Base-by-base conservation (phyloP, 306 rosid genomes). In the Alnus rubra region DNA sequence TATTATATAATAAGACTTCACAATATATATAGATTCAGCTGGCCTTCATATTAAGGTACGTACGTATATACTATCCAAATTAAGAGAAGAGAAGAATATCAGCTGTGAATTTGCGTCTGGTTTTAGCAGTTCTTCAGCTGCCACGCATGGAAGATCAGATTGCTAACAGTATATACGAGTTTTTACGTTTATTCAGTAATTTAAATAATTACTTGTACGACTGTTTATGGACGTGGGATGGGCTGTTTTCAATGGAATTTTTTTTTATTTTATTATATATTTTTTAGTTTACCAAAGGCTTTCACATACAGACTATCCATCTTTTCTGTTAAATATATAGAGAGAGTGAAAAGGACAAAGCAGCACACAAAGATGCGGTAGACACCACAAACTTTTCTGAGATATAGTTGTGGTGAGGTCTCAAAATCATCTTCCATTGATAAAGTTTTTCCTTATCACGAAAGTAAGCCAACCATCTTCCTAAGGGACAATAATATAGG, bases 341-440 rank as follows among this genome's bases (percentile, higher is more conserved):
- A 88, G 80, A 83, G 10, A 56, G 52, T 86, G 92, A 89, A 87
- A 87, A 71, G 84, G 93, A 91, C 97, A 82, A 84, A 87, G 81
- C 88, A 73, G 76, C 92, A 79, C 78, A 69, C 15, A 55, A 44
- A 18, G 55, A 80, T 69, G 82, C 54, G 71, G 83, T 47, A 74
- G 84, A 77, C 79, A 79, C 77, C 79, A 71, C 64, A 81, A 74
- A 73, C 55, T 60, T n/a, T 74, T 84, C 76, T 73, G 83, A 67
- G 84, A 83, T 76, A 74, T 77, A 11, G 83, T 82, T 83, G 82
- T 85, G 93, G 94, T 90, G 79, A 90, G 90, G 88, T 83, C 87
- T 90, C 91, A 45, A 83, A 87, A 89, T 91, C 93, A 85, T 78
- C 2, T 78, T 79, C 56, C 49, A 73, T 45, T 89, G 81, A 89